These are phyloP conservation scores for Auricularia sp. DNA, from an alignment of 768 basidiomycete species.

Conservation along the genomic window DNA sequence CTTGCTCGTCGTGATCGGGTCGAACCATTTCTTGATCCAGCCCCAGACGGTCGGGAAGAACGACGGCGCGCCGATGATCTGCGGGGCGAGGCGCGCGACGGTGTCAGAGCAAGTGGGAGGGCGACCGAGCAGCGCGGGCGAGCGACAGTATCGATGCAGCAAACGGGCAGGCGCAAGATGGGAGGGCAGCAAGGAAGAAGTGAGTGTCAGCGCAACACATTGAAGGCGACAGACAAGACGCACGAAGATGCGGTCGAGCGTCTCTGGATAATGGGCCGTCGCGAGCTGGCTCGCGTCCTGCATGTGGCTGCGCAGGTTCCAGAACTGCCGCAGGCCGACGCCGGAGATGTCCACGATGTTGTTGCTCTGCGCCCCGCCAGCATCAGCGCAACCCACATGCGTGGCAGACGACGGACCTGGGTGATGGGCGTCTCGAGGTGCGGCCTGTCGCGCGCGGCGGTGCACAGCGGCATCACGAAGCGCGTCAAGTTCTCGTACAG, in stretches of 20 bases:
- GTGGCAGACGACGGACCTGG: slow-evolving; percentile 25
- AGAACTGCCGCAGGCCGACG: slow-evolving; percentile 54
- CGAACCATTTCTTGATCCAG: slow-evolving; percentile 84
- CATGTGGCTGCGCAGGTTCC: slow-evolving; percentile 60
- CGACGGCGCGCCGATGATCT: slow-evolving; percentile 64
- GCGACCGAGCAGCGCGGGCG: background rate
- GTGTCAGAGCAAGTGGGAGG: too few relatives aligned
- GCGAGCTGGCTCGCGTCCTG: slow-evolving; percentile 67
- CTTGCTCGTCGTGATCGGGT: slow-evolving; percentile 67
- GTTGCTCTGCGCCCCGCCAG: slow-evolving; percentile 17
- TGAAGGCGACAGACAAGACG: background rate
- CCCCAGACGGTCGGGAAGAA: slow-evolving; percentile 81
- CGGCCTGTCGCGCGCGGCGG: slow-evolving; percentile 41
- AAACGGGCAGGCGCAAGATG: too few relatives aligned
- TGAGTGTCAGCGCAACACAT: background rate
- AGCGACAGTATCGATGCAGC: too few relatives aligned
- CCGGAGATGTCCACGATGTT: slow-evolving; percentile 66
- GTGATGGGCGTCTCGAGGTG: slow-evolving; percentile 45
- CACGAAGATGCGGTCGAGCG: slow-evolving; percentile 46
- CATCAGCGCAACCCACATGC: slow-evolving; percentile 3
- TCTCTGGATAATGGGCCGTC: slow-evolving; percentile 77
- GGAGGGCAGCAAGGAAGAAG: slow-evolving; percentile 8
- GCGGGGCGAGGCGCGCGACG: background rate
- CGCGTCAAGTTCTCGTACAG: slow-evolving; percentile 59
- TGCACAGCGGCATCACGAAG: slow-evolving; percentile 52